phyloP scores from a whole-genome alignment of 2,329 filamentous ascomycete genomes.

The Aspergillus floridensis region DNA sequence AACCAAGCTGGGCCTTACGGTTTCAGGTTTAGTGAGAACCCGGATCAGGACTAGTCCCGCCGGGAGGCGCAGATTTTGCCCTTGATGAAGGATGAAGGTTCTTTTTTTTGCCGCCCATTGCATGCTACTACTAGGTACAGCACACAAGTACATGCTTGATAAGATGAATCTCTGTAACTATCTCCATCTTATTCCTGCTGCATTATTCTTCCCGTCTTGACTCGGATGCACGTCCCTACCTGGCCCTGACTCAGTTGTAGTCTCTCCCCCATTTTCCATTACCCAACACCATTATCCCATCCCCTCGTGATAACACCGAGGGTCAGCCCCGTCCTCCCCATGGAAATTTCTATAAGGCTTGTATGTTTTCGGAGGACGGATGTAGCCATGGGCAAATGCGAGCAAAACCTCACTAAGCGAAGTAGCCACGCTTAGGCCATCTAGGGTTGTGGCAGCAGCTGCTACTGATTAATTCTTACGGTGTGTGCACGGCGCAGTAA shows the following conservation, averaged over 20 bases:
- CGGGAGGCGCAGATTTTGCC: neutral
- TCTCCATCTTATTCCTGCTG: neutral
- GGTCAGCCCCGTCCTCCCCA: neutral
- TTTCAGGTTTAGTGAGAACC: neutral
- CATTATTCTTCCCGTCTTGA: neutral
- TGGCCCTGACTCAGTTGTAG: neutral
- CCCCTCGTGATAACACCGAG: neutral
- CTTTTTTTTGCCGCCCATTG: neutral
- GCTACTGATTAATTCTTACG: no score
- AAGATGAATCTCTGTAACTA: no score
- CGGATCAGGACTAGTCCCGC: neutral
- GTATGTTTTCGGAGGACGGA: neutral
- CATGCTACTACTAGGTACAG: no score
- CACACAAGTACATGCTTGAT: no score
- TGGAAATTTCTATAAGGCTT: neutral
- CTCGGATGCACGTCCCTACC: neutral
- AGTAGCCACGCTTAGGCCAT: neutral
- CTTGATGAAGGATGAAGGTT: neutral
- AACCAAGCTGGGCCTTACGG: neutral
- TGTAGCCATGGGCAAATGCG: no score
- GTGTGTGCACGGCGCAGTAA: no score
- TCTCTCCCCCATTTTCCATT: neutral
- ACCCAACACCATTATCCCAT: neutral
- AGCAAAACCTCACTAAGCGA: neutral
- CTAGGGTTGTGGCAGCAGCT: neutral